Evolutionary conservation across 306 rosid species (phyloP), one percentile per base, ranked within the genome.

Genomic region (Vigna nakashimae): DNA sequence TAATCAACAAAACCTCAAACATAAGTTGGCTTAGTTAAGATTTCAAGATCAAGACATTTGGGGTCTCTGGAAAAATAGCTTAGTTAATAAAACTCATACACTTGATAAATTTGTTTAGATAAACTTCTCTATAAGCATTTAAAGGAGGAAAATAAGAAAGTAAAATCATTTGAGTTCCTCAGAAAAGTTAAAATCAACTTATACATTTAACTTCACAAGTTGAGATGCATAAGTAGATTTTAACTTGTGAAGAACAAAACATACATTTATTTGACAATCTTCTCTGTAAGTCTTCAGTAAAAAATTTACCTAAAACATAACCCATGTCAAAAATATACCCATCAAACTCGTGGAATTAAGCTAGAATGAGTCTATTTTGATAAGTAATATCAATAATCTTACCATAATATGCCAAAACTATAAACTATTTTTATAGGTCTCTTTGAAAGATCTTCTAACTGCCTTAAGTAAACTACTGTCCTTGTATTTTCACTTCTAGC

Each of bases 1-100:
- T 50, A 62, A 74, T 63, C 43, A 71, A 62, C 49, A 45, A 70
- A 40, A 30, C 38, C 73, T n/a, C 28, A 53, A 40, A 43, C 43
- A 49, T 55, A 28, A 69, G 26, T 6, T 3, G 22, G 13, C n/a
- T 38, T 4, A 9, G 51, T 18, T 38, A 5, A 22, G 26, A 73
- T 73, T 57, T 76, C 53, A 18, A 51, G 22, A 38, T 69, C 16
- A 34, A 1, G 46, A 65, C 3, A 64, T 59, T 30, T 16, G 68
- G 28, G 40, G 49, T 36, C 5, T 36, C 40, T 36, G 8, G 16
- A 3, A 1, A 64, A 34, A 16, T 9, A 36, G 7, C 45, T 32
- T 62, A 64, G 9, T n/a, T 17, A 64, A 40, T 42, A 42, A 42
- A 42, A 42, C 45, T 42, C 46, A 9, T 42, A 9, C 9, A 9